These are phyloP conservation scores for Pythium rhizo-oryzae DNA, from an alignment of 352 stramenopile genomes.

Conservation along the genomic window DNA sequence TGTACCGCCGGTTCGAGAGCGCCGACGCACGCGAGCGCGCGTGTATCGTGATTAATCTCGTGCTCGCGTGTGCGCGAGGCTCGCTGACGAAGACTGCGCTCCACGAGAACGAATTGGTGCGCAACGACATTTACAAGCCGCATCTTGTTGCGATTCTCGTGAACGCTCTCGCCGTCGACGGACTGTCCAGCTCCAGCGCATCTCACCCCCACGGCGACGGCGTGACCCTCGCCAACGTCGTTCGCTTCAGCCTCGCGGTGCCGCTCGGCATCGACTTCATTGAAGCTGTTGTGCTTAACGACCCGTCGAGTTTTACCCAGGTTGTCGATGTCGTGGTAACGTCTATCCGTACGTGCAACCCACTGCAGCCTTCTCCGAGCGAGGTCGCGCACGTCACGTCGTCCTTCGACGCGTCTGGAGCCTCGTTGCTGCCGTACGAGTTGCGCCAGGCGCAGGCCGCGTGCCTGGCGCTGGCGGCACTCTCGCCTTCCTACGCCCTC, in stretches of 20 bases:
- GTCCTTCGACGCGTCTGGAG: not conserved
- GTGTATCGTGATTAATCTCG: constrained; percentile 44
- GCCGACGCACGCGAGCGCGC: constrained; percentile 34
- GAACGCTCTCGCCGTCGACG: constrained; percentile 32
- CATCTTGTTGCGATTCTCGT: constrained; percentile 57
- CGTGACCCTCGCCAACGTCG: constrained; percentile 8
- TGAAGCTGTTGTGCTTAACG: constrained; percentile 50
- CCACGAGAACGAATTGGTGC: constrained; percentile 49
- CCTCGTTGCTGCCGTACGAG: constrained; percentile 24
- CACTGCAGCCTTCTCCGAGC: not conserved
- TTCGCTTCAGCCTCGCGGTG: constrained; percentile 36
- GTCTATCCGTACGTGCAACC: constrained; percentile 27
- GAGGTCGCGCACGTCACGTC: constrained; percentile 4
- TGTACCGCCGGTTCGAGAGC: constrained; percentile 58
- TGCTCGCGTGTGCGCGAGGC: constrained; percentile 14
- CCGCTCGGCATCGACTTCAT: constrained; percentile 47
- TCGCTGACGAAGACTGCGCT: not conserved
- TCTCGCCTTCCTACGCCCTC: constrained; percentile 44
- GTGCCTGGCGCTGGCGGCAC: constrained; percentile 37
- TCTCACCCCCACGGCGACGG: not conserved
- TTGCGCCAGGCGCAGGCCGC: constrained; percentile 26
- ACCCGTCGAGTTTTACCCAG: constrained; percentile 41
- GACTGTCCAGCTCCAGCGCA: not conserved
- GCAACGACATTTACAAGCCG: constrained; percentile 59
- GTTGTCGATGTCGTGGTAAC: constrained; percentile 45